Evolutionary conservation across 75 land plant genomes (phyloP).

Genomic region (Cupressus sempervirens): DNA sequence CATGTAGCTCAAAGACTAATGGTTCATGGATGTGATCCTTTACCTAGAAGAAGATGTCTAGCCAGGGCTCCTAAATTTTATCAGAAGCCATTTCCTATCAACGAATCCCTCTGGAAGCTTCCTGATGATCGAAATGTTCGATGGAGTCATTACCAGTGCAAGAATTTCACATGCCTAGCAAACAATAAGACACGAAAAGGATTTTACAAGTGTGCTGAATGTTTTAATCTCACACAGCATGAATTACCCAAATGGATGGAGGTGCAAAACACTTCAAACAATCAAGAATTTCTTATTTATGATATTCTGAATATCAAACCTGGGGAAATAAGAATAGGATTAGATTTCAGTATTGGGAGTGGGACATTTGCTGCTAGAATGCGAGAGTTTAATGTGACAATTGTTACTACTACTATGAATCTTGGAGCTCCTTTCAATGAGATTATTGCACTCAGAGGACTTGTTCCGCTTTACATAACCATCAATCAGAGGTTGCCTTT

Average conservation of each 20-base stretch:
- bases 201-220: conserved; percentile 60
- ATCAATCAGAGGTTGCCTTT: conserved; percentile 64
- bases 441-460: conserved; percentile 62
- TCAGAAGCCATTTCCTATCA: conserved; percentile 42
- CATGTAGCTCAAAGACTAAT: conserved; percentile 62
- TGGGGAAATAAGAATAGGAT: conserved; percentile 59
- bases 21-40: conserved; percentile 79
- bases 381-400: conserved; percentile 58
- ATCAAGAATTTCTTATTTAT: conserved; percentile 40
- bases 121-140: conserved; percentile 62
- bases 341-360: conserved; percentile 57
- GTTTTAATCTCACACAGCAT: conserved; percentile 43
- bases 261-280: conserved; percentile 1
- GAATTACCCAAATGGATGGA: conserved; percentile 48
- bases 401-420: conserved; percentile 57
- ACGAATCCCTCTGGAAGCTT: conserved; percentile 49
- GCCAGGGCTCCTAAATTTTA: conserved; percentile 49
- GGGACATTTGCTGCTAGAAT: conserved; percentile 78
- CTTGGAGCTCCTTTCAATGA: conserved; percentile 79
- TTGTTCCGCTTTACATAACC: conserved; percentile 58
- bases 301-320: too few relatives aligned
- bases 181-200: conserved; percentile 33
- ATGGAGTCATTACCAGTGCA: conserved; percentile 60
- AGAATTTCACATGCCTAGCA: conserved; percentile 56
- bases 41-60: conserved; percentile 69